A percentile compares a stretch with the other conserved stretches of the same genome.
phyloP scores from a whole-genome alignment of 2,329 filamentous ascomycete species.

The Alternaria metachromatica region DNA sequence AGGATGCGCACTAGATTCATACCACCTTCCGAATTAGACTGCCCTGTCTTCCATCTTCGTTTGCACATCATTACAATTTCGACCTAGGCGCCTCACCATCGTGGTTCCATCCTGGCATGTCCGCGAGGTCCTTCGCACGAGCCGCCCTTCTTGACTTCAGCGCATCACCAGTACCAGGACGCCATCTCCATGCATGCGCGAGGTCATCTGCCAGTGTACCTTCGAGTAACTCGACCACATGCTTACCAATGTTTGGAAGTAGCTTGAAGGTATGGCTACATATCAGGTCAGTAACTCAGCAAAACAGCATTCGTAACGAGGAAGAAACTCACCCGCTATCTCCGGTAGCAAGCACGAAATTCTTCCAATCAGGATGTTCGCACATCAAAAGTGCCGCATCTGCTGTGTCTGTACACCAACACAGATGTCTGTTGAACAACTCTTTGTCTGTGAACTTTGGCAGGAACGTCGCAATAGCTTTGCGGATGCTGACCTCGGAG shows the following conservation, averaged over 20 bases:
- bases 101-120: conserved; percentile 55
- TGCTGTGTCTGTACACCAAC: conserved; percentile 68
- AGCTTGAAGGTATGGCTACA: conserved; percentile 56
- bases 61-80: conserved; percentile 7
- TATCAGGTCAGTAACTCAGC: conserved; percentile 1
- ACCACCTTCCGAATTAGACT: not conserved
- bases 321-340: conserved; percentile 52
- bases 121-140: conserved; percentile 53
- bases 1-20: not conserved
- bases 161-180: conserved; percentile 53
- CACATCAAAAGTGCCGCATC: conserved; percentile 68
- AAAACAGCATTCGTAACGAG: not conserved
- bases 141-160: conserved; percentile 51
- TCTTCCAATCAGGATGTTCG: conserved; percentile 57
- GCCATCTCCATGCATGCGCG: conserved; percentile 54
- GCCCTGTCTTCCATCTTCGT: not conserved
- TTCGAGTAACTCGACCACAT: conserved; percentile 56
- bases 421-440: conserved; percentile 55
- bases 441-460: conserved; percentile 48
- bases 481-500: conserved; percentile 51
- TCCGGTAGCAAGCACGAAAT: conserved; percentile 56
- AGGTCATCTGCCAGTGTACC: conserved; percentile 50
- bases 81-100: conserved; percentile 11
- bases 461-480: conserved; percentile 53
- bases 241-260: conserved; percentile 56